Conservation (phyloP, 2,329 filamentous ascomycete genomes). For the Verticillium tricorpus region DNA sequence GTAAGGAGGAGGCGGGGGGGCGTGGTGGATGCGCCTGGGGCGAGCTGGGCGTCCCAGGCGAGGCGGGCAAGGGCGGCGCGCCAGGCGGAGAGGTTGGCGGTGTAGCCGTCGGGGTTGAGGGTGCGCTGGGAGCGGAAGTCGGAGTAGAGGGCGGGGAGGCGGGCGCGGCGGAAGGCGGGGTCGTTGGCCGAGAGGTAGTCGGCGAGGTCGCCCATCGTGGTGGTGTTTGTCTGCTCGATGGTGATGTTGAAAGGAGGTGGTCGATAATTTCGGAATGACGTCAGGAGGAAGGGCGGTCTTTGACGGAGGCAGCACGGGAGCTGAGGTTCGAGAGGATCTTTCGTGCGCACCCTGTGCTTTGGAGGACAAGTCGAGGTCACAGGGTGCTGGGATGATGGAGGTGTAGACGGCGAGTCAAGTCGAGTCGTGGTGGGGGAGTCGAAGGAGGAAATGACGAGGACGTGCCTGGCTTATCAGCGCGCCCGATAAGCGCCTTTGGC, state of each 20-base stretch:
- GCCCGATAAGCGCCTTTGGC: no score
- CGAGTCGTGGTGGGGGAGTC: no score
- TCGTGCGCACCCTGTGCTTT: no score
- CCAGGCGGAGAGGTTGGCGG: constrained; percentile 77
- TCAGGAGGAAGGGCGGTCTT: no score
- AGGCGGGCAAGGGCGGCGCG: constrained; percentile 68
- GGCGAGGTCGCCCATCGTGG: constrained; percentile 62
- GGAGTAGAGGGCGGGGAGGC: constrained; percentile 81
- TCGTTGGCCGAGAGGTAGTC: constrained; percentile 60
- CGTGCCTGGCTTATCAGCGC: no score
- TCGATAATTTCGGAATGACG: no score
- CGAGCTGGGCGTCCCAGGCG: constrained; percentile 52
- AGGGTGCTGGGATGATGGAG: no score
- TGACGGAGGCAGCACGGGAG: no score
- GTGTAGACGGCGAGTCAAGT: no score
- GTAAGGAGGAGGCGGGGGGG: constrained; percentile 46
- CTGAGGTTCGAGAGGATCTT: no score
- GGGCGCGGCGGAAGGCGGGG: constrained; percentile 60
- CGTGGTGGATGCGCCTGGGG: constrained; percentile 29
- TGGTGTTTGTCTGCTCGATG: constrained; percentile 10
- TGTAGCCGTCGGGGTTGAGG: constrained; percentile 81
- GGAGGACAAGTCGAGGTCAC: no score
- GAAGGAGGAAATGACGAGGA: no score
- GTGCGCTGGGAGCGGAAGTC: constrained; percentile 73
- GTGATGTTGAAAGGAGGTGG: neutral